Evolutionary conservation across 352 stramenopile genomes (phyloP), one percentile per base, ranked within the genome.

Genomic region (Pythium sukuiense): DNA sequence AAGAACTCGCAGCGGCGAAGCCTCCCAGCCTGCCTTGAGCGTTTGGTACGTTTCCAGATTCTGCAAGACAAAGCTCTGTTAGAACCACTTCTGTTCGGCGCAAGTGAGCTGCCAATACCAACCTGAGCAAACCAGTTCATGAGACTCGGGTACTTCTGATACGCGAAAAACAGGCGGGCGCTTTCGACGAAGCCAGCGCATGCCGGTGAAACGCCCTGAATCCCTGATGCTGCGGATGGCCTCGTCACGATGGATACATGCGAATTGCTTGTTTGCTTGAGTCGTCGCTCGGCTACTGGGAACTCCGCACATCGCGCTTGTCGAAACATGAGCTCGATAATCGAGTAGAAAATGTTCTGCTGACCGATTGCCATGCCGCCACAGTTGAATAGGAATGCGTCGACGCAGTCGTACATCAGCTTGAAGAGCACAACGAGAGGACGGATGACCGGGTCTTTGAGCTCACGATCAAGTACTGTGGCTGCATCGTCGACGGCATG

Each of bases 111-210:
- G 37, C n/a, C 2, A 24, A 39, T 14, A 58, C 64, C 30, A 76
- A 94, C 87, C 81, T 88, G 78, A 37, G 83, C 83, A 63, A 95
- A 92, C 88, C 88, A 96, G 50, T 90, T 72, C 1, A 96, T 57
- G 27, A 96, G 75, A 35, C 83, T 90, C 24, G 88, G 86, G 33
- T 93, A 93, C 55, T 92, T 92, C 52, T 93, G 83, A 5, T 77
- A 81, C 11, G 88, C 85, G 54, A 95, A 96, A 63, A 92, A 96
- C 0, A 92, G 64, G 29, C 88, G 81, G 12, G 92, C 76, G 61
- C 72, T 89, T 54, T 96, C 84, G 1, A 92, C 73, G 64, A 93
- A 92, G 7, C 69, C 60, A 30, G 79, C 60, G 41, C 85, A 83
- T 13, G 70, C 64, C 0, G 76, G 61, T 18, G 79, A 85, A 30